Conservation (phyloP, 164 flowering plant species). For the Malania oleifera region DNA sequence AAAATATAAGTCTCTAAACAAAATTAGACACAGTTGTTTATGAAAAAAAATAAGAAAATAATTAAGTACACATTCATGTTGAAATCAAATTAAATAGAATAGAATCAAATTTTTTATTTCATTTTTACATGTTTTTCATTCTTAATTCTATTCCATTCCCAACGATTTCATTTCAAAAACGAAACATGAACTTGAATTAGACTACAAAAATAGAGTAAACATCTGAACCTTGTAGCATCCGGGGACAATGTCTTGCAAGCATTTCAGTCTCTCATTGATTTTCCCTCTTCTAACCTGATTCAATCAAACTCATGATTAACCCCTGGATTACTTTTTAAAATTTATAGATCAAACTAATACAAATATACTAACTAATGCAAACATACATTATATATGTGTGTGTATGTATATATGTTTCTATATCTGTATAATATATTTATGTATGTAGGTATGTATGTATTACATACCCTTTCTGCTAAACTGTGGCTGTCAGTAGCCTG, state of each 20-base stretch:
- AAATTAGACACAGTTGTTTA: no score
- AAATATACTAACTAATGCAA: neutral
- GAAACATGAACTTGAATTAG: neutral
- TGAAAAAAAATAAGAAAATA: no score
- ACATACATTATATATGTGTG: neutral
- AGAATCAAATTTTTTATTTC: no score
- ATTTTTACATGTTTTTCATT: no score
- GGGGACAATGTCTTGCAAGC: constrained; percentile 68
- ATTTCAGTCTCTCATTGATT: constrained; percentile 55
- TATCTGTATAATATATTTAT: neutral
- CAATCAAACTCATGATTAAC: no score
- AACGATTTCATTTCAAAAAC: no score
- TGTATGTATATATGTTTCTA: neutral
- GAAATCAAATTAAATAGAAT: no score
- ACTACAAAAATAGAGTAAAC: neutral
- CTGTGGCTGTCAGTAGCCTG: constrained; percentile 75
- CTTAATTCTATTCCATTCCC: no score
- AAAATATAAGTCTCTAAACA: no score
- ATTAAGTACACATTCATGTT: no score
- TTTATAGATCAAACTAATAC: neutral
- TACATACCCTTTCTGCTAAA: constrained; percentile 65
- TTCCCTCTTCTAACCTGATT: constrained; percentile 64
- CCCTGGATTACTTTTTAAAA: neutral
- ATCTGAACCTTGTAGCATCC: constrained; percentile 61
- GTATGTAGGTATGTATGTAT: neutral